Conservation (phyloP, 257 asterid species). For the Leonotis leonurus region DNA sequence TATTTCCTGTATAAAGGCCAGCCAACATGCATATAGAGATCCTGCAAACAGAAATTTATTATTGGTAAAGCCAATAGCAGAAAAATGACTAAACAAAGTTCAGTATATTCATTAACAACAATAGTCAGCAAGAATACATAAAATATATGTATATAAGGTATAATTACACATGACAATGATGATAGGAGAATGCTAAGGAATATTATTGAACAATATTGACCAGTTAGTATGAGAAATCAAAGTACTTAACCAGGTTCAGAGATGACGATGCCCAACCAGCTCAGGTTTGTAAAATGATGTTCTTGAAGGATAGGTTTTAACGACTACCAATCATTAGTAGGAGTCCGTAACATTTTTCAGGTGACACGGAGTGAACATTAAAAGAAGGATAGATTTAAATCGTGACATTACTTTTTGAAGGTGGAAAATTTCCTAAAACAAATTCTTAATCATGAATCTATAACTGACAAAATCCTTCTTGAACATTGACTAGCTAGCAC, state of each 20-base stretch:
- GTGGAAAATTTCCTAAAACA: background rate
- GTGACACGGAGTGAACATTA: background rate
- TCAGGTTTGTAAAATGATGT: too few relatives aligned
- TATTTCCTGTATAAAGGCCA: slow-evolving; percentile 92
- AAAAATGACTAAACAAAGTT: background rate
- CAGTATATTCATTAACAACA: background rate
- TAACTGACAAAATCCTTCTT: background rate
- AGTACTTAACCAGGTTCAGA: background rate
- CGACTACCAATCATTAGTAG: background rate
- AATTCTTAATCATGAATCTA: background rate
- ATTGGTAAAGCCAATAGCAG: slow-evolving; percentile 6
- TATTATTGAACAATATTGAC: background rate
- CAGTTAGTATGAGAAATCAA: background rate
- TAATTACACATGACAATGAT: background rate
- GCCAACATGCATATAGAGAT: slow-evolving; percentile 82
- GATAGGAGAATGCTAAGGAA: background rate
- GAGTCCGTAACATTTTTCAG: background rate
- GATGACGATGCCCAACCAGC: background rate
- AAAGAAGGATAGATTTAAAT: background rate
- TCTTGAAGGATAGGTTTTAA: background rate
- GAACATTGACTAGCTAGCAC: background rate
- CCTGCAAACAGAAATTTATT: slow-evolving; percentile 39
- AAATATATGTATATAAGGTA: background rate
- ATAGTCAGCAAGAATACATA: background rate
- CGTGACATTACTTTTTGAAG: background rate